Evolutionary conservation across 495 filamentous ascomycete species (phyloP).

Genomic region (Talaromyces ruber): DNA sequence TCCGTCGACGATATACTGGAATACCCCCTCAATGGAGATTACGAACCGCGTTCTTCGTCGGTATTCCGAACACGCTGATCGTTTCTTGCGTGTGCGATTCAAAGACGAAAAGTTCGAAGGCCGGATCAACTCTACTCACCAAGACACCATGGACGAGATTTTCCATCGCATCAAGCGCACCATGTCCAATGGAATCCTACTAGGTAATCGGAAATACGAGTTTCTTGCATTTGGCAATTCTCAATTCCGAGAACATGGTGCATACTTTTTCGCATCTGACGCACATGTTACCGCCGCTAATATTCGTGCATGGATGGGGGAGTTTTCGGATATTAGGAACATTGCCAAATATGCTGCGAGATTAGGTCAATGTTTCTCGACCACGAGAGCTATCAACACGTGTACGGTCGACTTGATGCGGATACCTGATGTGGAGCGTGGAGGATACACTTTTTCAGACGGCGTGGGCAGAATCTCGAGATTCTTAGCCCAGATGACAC

Average conservation of each 20-base stretch:
- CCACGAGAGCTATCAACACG: slow-evolving; percentile 60
- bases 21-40: slow-evolving; percentile 68
- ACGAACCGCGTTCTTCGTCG: slow-evolving; percentile 81
- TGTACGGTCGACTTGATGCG: slow-evolving; percentile 28
- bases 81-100: slow-evolving; percentile 88
- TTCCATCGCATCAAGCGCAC: slow-evolving; percentile 66
- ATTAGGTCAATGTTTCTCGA: slow-evolving; percentile 92
- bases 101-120: slow-evolving; percentile 68
- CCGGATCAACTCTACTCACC: slow-evolving; percentile 45
- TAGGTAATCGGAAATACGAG: slow-evolving; percentile 75
- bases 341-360: slow-evolving; percentile 82
- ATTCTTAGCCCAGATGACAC: slow-evolving; percentile 62
- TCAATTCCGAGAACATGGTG: slow-evolving; percentile 85
- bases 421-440: slow-evolving; percentile 56
- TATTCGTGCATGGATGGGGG: slow-evolving; percentile 89
- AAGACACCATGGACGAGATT: slow-evolving; percentile 55
- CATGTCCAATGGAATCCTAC: slow-evolving; percentile 66
- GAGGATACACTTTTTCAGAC: slow-evolving; percentile 72
- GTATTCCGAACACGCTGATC: slow-evolving; percentile 58
- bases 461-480: slow-evolving; percentile 88
- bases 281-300: slow-evolving; percentile 52
- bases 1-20: slow-evolving; percentile 72
- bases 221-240: slow-evolving; percentile 96
- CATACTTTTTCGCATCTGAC: slow-evolving; percentile 74
- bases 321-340: slow-evolving; percentile 66